A percentile compares a stretch with the other conserved stretches of the same genome.
Evolutionary conservation across 129 eudicot genomes (phyloP).

Genomic region (Lactuca saligna): DNA sequence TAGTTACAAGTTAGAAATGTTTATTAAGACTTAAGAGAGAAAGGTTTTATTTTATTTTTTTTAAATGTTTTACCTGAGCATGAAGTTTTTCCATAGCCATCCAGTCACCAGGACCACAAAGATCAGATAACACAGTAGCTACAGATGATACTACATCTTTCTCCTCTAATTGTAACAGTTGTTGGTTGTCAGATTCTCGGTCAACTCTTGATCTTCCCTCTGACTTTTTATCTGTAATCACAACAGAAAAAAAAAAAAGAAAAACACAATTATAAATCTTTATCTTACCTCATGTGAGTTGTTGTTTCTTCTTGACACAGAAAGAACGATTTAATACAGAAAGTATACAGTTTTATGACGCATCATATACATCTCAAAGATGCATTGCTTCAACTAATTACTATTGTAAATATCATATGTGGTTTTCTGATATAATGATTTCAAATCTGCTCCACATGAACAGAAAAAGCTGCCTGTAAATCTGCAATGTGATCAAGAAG

Average conservation of each 20-base stretch:
- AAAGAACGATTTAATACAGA: no score
- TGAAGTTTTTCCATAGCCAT: constrained; percentile 99
- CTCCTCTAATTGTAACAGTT: constrained; percentile 87
- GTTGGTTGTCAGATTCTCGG: constrained; percentile 79
- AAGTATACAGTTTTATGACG: no score
- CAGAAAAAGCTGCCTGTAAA: no score
- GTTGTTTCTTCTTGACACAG: no score
- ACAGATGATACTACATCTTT: constrained; percentile 92
- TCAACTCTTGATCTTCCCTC: constrained; percentile 78
- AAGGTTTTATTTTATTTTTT: no score
- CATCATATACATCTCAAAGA: no score
- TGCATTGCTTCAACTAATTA: not conserved
- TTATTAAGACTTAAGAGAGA: not conserved
- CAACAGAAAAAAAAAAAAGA: not conserved
- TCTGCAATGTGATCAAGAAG: not conserved
- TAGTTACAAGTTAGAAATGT: constrained; percentile 4
- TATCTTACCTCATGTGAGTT: no score
- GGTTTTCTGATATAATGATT: no score
- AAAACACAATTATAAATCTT: not conserved
- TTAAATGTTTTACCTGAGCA: constrained; percentile 48
- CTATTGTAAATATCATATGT: no score
- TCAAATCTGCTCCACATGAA: no score
- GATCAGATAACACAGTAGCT: constrained; percentile 86
- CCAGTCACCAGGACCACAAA: constrained; percentile 98
- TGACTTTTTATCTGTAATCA: constrained; percentile 63